Conservation (phyloP, 805 yeast genomes). For the Candida peoriensis region DNA sequence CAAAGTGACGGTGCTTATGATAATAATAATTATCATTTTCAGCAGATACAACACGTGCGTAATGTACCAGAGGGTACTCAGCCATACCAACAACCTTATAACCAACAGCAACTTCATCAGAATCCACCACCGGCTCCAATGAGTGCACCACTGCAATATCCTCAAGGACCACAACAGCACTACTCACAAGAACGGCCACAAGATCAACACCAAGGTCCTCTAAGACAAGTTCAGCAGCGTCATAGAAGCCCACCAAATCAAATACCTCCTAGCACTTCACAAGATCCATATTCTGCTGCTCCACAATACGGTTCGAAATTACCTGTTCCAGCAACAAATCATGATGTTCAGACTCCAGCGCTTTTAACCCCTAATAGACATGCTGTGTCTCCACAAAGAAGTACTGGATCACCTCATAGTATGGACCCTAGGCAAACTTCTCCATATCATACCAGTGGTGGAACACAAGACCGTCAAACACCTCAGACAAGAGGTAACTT, state of each 20-base stretch:
- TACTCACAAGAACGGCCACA: slow-evolving; percentile 1
- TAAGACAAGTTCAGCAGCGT: no score
- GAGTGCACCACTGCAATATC: slow-evolving; percentile 1
- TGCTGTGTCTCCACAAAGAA: background rate
- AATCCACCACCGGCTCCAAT: background rate
- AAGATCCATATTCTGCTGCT: no score
- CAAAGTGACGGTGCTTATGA: no score
- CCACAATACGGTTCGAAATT: no score
- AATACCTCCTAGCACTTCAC: background rate
- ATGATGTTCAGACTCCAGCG: no score
- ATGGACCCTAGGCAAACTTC: background rate
- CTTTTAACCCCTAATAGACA: no score
- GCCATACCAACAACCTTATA: background rate
- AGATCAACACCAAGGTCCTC: slow-evolving; percentile 1
- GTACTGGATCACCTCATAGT: background rate
- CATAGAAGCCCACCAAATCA: background rate
- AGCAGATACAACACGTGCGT: background rate
- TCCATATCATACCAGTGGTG: background rate
- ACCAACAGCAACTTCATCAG: background rate
- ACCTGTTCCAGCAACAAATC: no score
- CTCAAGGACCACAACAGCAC: background rate
- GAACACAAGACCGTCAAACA: no score
- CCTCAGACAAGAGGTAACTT: no score
- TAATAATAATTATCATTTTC: no score
- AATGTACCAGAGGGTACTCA: background rate